Evolutionary conservation across 2,329 filamentous ascomycete genomes (phyloP), one percentile per base, ranked within the genome.

Genomic region (Raffaelea ambrosiae): DNA sequence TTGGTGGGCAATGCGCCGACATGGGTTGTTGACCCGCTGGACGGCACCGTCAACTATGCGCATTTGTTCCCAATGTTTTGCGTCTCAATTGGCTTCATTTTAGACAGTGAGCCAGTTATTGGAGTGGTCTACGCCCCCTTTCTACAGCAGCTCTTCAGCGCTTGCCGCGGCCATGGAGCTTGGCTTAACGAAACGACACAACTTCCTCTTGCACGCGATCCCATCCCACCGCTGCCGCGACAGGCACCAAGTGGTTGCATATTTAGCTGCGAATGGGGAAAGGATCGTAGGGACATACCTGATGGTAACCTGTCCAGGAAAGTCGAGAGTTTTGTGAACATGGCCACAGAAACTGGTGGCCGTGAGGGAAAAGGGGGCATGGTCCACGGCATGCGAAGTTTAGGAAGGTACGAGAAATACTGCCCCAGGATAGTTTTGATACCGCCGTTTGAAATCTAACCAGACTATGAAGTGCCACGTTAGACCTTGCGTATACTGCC

Each of bases 11-110:
- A 74, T 36, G 56, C 66, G 21, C 84, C 84, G 40, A 88, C 85
- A 29, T 89, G 85, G 86, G 79, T 82, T 57, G 74, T 89, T 38
- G 86, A 90, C 63, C 85, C 86, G 10, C 72, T 89, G 23, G 85
- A 89, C 58, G 84, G 83, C 68, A 89, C 86, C 3, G 84, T 89
- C 51, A 89, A 89, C 69, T 89, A 85, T 66, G 86, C 84, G 26
- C 86, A 89, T 62, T 73, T 87, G 5, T 88, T 87, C 59, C 84
- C 84, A 50, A 87, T 88, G 81, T 88, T 86, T 66, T 89, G 86
- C 63, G 81, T 89, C 40, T 86, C 82, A 33, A 88, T 89, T 57
- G 84, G 74, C 43, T 81, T 89, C 58, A 69, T 83, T 21, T 59
- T 86, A 47, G 63, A 74, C 18, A 71, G 74, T 7, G 63, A 69